Base-by-base conservation (phyloP, 805 yeast genomes). In the Torulaspora indica region DNA sequence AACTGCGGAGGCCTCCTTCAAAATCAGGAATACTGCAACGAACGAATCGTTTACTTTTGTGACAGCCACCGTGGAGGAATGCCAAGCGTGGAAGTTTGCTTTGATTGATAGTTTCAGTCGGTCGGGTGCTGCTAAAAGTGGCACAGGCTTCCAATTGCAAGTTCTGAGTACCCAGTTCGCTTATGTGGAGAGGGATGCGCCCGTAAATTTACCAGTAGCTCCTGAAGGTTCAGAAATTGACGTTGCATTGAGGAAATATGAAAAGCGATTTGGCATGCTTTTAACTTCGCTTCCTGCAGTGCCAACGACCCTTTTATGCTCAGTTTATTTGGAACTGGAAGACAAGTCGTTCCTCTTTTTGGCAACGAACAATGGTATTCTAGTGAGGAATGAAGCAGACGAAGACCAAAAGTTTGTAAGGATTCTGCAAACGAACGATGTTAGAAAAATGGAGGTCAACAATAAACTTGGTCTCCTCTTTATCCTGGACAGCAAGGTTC, bases 351-450 rank as follows among this genome's bases (percentile, higher is more conserved):
- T 74, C 47, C 61, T 71, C 33, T 60, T 85, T 2, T 58, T 82
- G 15, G 95, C 93, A 1, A 69, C 84, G 2, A 72, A 72, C 1
- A 64, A 70, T 41, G 95, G 96, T 0, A 63, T 88, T 1, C 83
- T 74, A 52, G 62, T 85, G 49, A 61, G 73, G 8, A 52, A 53
- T 7, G 51, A 46, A 14, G 30, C 28, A 6, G 54, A 40, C 1
- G 37, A 14, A 3, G 48, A 46, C 9, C 31, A 34, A 23, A 38
- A 39, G 6, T 57, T 60, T 38, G 45, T 53, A 2, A 54, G 43
- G 31, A 38, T 58, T 15, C 30, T 58, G 12, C 52, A 75, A 48
- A 60, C 79, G 27, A 45, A 66, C 5, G 75, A 73, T 42, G 78
- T 84, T 9, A 69, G 75, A 4, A 82, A 79, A 54, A 63, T 90